These are phyloP conservation scores for Aristolochia californica DNA, from an alignment of 164 flowering plant species.

Conservation along the genomic window DNA sequence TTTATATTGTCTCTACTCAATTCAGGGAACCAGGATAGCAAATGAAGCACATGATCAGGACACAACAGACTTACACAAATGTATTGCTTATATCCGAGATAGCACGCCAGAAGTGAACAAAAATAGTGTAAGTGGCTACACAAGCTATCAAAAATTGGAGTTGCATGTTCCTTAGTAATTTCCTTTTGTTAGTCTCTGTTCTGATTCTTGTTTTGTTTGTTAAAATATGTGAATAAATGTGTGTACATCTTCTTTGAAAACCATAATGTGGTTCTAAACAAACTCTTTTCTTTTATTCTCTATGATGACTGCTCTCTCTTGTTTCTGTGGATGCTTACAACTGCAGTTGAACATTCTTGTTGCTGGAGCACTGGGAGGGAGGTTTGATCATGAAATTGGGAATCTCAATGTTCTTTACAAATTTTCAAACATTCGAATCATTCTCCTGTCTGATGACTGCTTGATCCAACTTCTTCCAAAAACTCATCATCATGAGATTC, in stretches of 20 bases:
- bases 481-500: slow-evolving; percentile 63
- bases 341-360: slow-evolving; percentile 77
- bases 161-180: too few species aligned
- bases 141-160: neutral
- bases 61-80: slow-evolving; percentile 89
- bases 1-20: too few species aligned
- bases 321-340: neutral
- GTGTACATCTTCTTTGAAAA: too few species aligned
- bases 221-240: too few species aligned
- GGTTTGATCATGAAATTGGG: slow-evolving; percentile 92
- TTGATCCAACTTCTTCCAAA: slow-evolving; percentile 77
- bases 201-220: too few species aligned
- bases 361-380: slow-evolving; percentile 95
- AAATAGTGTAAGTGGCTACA: slow-evolving; percentile 42
- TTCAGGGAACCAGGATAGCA: slow-evolving; percentile 63
- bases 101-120: slow-evolving; percentile 26
- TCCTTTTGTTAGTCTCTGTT: too few species aligned
- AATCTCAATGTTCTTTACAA: slow-evolving; percentile 66
- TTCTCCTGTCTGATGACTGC: slow-evolving; percentile 82
- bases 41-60: slow-evolving; percentile 85
- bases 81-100: slow-evolving; percentile 41
- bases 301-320: too few species aligned
- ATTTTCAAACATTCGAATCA: slow-evolving; percentile 49
- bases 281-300: too few species aligned
- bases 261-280: too few species aligned